Conservation (phyloP, 2,329 filamentous ascomycete species). For the Verticillium tricorpus region DNA sequence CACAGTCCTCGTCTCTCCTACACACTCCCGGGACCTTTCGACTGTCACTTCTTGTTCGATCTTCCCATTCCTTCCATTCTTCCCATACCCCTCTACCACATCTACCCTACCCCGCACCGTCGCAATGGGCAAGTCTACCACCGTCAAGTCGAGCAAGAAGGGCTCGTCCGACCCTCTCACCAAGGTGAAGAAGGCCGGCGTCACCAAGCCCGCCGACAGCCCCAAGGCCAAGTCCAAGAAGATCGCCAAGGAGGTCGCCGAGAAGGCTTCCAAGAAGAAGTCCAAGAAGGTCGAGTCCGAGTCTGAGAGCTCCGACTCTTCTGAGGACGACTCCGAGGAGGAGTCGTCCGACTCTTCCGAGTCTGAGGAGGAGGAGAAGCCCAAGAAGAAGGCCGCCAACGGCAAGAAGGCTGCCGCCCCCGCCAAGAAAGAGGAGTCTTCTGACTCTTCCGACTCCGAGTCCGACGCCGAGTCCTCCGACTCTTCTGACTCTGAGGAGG, state of each 20-base stretch:
- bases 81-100: neutral
- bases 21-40: neutral
- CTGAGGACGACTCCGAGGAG: constrained; percentile 24
- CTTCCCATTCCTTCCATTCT: neutral
- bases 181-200: constrained; percentile 60
- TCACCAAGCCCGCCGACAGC: constrained; percentile 63
- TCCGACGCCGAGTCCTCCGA: constrained; percentile 32
- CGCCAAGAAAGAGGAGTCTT: constrained; percentile 3
- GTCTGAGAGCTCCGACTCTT: constrained; percentile 16
- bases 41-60: neutral
- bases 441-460: constrained; percentile 32
- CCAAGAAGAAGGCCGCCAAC: constrained; percentile 12
- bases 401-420: constrained; percentile 16
- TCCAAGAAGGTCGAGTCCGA: constrained; percentile 26
- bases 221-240: constrained; percentile 65
- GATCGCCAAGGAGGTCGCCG: constrained; percentile 54
- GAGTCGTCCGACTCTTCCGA: constrained; percentile 9
- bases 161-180: constrained; percentile 44
- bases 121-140: constrained; percentile 54
- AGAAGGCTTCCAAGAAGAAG: constrained; percentile 42
- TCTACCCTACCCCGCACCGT: constrained; percentile 9
- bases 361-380: constrained; percentile 22
- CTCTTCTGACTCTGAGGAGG: constrained; percentile 30
- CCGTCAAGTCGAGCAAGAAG: constrained; percentile 48
- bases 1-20: neutral